Conservation (phyloP, 495 filamentous ascomycete species). For the Xylaria flabelliformis region DNA sequence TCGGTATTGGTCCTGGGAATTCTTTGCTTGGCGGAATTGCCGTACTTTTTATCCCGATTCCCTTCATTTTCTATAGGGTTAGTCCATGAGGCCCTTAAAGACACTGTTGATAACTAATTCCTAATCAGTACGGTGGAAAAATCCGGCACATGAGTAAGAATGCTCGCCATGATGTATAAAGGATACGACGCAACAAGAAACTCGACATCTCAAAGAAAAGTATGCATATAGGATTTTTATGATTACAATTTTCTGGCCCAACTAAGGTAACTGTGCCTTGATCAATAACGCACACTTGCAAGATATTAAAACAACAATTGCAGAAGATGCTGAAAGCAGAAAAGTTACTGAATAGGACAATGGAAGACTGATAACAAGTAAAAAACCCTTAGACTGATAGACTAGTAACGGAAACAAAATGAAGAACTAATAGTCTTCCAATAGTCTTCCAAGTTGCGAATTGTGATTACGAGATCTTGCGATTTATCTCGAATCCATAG, state of each 20-base stretch:
- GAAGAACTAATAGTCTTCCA: too few relatives aligned
- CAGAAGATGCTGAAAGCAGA: not conserved
- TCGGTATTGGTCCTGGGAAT: slow-evolving; percentile 57
- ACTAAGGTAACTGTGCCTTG: not conserved
- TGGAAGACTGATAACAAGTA: not conserved
- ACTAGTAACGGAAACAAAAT: not conserved
- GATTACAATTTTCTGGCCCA: not conserved
- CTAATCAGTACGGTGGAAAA: not conserved
- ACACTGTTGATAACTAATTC: not conserved
- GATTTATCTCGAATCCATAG: not conserved
- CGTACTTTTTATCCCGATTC: slow-evolving; percentile 50
- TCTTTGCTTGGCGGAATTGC: slow-evolving; percentile 56
- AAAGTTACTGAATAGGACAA: not conserved
- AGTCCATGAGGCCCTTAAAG: not conserved
- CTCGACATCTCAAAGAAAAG: too few relatives aligned
- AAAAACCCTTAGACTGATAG: not conserved
- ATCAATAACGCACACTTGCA: not conserved
- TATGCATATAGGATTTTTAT: not conserved
- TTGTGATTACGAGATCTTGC: not conserved
- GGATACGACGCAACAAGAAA: not conserved
- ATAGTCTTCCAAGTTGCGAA: too few relatives aligned
- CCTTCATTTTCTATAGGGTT: slow-evolving; percentile 55
- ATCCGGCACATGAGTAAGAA: slow-evolving; percentile 42
- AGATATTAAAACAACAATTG: not conserved
- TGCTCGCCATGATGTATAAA: slow-evolving; percentile 39